Conservation (phyloP, 148 eudicot genomes). For the Persicaria tinctoria region DNA sequence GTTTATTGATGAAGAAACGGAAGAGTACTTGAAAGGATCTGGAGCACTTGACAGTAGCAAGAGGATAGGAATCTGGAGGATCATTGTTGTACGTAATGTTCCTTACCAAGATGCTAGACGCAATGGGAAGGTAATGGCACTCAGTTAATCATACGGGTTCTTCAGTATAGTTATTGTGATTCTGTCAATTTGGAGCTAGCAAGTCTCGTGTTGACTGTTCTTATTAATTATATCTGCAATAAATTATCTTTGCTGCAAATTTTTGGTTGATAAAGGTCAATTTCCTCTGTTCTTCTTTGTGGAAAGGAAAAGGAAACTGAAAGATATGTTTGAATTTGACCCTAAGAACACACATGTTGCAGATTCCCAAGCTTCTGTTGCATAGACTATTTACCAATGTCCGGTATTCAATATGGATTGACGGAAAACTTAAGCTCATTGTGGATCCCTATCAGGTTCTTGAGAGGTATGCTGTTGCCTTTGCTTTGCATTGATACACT, state of each 20-base stretch:
- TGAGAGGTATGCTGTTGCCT: slow-evolving; percentile 10
- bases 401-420: slow-evolving; percentile 15
- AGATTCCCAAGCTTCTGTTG: slow-evolving; percentile 14
- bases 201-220: not conserved
- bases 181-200: not conserved
- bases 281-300: not conserved
- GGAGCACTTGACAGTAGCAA: slow-evolving; percentile 48
- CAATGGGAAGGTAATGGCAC: slow-evolving; percentile 65
- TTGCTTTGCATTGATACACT: not conserved
- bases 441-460: slow-evolving; percentile 13
- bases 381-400: slow-evolving; percentile 13
- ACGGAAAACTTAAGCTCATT: slow-evolving; percentile 13
- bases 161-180: not conserved
- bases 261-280: not conserved
- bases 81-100: slow-evolving; percentile 67
- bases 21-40: slow-evolving; percentile 59
- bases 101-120: slow-evolving; percentile 80
- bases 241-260: not conserved
- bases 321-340: not conserved
- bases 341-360: slow-evolving; percentile 3
- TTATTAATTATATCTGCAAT: not conserved
- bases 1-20: slow-evolving; percentile 90
- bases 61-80: slow-evolving; percentile 74
- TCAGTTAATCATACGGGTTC: not conserved
- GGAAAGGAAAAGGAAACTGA: not conserved